These are phyloP conservation scores for Colletotrichum limetticola DNA, from an alignment of 2,329 filamentous ascomycete species.

Conservation along the genomic window DNA sequence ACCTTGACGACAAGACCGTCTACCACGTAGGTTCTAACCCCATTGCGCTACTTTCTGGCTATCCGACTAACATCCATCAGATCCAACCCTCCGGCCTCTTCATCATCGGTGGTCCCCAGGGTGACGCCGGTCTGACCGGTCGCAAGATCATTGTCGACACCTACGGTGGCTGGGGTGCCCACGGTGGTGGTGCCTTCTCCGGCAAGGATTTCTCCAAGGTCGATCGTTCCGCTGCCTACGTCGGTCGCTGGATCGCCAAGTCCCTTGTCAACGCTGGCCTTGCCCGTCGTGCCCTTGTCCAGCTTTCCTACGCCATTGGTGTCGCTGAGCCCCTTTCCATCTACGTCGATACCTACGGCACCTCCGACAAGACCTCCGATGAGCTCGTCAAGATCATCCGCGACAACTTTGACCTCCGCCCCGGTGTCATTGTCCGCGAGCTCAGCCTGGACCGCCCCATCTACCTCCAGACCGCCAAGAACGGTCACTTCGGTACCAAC, in stretches of 20 bases:
- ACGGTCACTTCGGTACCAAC: slow-evolving; percentile 98
- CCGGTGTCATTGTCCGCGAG: slow-evolving; percentile 98
- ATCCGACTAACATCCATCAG: slow-evolving; percentile 50
- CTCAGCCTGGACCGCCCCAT: slow-evolving; percentile 95
- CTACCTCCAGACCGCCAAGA: slow-evolving; percentile 99
- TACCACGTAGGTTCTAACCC: slow-evolving; percentile 81
- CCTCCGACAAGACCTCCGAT: slow-evolving; percentile 86
- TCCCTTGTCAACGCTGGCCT: slow-evolving; percentile 91
- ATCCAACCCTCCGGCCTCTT: slow-evolving; percentile 98
- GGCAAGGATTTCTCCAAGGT: slow-evolving; percentile 99
- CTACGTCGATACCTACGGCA: slow-evolving; percentile 98
- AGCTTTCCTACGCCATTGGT: slow-evolving; percentile 99
- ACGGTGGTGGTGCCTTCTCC: slow-evolving; percentile 99
- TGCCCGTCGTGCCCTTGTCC: slow-evolving; percentile 91
- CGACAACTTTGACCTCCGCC: slow-evolving; percentile 96
- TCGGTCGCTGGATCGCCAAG: slow-evolving; percentile 99
- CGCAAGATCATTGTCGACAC: slow-evolving; percentile 99
- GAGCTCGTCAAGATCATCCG: slow-evolving; percentile 96
- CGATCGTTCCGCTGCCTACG: slow-evolving; percentile 97
- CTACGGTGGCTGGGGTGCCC: slow-evolving; percentile 99
- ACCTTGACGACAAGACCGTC: slow-evolving; percentile 91
- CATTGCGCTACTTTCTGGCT: neutral
- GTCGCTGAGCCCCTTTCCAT: slow-evolving; percentile 97
- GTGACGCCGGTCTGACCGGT: slow-evolving; percentile 97
- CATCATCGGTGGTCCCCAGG: slow-evolving; percentile 99